Base-by-base conservation (phyloP, 495 filamentous ascomycete species). In the Evernia prunastri region DNA sequence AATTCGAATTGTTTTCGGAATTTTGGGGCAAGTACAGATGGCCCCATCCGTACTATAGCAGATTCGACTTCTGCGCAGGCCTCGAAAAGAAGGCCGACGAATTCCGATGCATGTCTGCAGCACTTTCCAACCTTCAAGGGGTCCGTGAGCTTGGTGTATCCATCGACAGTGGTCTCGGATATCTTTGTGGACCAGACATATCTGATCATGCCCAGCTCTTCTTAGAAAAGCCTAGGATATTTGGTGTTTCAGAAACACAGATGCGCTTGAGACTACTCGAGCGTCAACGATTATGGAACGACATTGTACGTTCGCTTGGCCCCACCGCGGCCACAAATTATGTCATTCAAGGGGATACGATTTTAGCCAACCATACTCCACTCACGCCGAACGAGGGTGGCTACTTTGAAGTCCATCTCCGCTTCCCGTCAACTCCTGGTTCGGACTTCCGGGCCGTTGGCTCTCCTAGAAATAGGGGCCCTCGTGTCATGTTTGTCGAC, bases 121-220 rank as follows among this genome's bases (percentile, higher is more conserved):
- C 81, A 18, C 72, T 87, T 58, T 71, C 69, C 7, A 74, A 74
- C 23, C 71, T 82, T 9, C 63, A 61, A 10, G 68, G 71, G 2
- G 75, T 82, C 0, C 68, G 66, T 54, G 78, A 85, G 61, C 73
- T 87, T 13, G 84, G 78, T 1, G 65, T 87, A 6, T 84, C 79
- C 17, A 69, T 85, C 18, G 81, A 83, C 58, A 80, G 78, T 57
- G 82, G 83, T 37, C 69, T 86, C 12, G 84, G 84, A 17, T 86
- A 82, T 78, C 74, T 86, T 20, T 40, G 66, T 54, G 78, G 78
- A 25, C 76, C 77, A 15, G 78, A 81, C 56, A 56, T 64, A 7
- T 72, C 71, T 13, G 71, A 72, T 54, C 69, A 68, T 49, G 69
- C 60, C 37, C 56, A 59, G 37, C 8, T 69, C 27, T 68, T 71